These are phyloP conservation scores for Sedum album DNA, from an alignment of 164 flowering plant genomes.

Conservation along the genomic window DNA sequence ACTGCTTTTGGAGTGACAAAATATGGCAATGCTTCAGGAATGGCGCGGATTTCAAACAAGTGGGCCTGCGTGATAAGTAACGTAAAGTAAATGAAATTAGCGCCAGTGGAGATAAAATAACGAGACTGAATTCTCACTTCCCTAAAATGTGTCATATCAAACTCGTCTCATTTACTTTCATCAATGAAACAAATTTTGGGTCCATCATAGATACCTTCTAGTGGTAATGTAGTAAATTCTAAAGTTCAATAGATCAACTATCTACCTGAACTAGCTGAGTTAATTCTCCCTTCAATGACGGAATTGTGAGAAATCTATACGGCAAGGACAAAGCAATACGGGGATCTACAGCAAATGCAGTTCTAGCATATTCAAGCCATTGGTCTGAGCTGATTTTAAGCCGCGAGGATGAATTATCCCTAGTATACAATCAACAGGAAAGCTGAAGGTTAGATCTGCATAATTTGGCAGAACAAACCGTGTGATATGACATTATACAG, in stretches of 20 bases:
- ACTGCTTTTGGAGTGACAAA: slow-evolving; percentile 96
- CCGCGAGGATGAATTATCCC: slow-evolving; percentile 54
- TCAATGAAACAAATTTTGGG: too few species aligned
- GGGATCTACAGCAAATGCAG: slow-evolving; percentile 94
- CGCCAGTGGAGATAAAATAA: background rate
- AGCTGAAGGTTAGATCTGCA: background rate
- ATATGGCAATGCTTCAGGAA: slow-evolving; percentile 92
- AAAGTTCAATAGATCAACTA: too few species aligned
- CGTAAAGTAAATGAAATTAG: background rate
- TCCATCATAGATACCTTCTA: background rate
- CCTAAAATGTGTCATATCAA: too few species aligned
- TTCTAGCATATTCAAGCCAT: slow-evolving; percentile 85
- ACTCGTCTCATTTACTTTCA: too few species aligned
- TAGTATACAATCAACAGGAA: slow-evolving; percentile 16
- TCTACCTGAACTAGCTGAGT: slow-evolving; percentile 80
- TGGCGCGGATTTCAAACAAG: slow-evolving; percentile 64
- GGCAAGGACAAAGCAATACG: slow-evolving; percentile 73
- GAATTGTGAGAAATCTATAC: slow-evolving; percentile 63
- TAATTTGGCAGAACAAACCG: background rate
- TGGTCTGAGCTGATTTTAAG: slow-evolving; percentile 73
- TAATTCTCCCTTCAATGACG: slow-evolving; percentile 65
- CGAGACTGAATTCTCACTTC: too few species aligned
- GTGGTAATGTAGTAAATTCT: background rate
- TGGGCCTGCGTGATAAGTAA: slow-evolving; percentile 42
- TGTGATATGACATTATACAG: background rate